Conservation (phyloP, 257 asterid species). For the Eucommia ulmoides region DNA sequence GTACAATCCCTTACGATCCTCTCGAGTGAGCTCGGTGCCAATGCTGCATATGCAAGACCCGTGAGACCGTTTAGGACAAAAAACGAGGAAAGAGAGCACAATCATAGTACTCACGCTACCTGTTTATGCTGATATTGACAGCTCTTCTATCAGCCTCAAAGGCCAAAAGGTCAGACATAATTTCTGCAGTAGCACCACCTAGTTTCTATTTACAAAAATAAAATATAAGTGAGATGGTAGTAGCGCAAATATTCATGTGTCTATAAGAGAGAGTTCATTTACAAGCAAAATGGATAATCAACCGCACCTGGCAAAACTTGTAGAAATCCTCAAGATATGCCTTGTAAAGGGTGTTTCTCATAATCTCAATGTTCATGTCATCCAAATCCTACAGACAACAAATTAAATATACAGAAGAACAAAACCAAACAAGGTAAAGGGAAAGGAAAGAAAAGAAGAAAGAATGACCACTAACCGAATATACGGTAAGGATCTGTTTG, state of each 20-base stretch:
- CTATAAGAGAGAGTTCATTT: no score
- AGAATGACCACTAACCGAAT: no score
- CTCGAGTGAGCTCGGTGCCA: conserved; percentile 94
- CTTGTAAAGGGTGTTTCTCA: conserved; percentile 91
- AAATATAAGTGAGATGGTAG: conserved; percentile 14
- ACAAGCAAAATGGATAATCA: neutral
- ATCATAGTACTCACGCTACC: no score
- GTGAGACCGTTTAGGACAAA: no score
- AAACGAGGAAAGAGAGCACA: no score
- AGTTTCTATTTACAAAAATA: conserved; percentile 40
- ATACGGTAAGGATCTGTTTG: no score
- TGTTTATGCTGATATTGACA: conserved; percentile 83
- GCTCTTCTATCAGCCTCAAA: conserved; percentile 97
- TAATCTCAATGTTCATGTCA: conserved; percentile 93
- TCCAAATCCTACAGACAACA: conserved; percentile 59
- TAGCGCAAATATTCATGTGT: no score
- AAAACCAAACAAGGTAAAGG: neutral
- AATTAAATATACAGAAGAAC: conserved; percentile 5
- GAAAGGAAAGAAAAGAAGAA: neutral
- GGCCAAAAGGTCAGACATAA: conserved; percentile 84
- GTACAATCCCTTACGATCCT: conserved; percentile 76
- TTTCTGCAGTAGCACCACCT: conserved; percentile 92
- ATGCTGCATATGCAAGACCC: conserved; percentile 43
- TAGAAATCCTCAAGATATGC: conserved; percentile 93
- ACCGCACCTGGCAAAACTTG: conserved; percentile 64